Evolutionary conservation across 441 rosid species (phyloP).

Genomic region (Kokia cookei): DNA sequence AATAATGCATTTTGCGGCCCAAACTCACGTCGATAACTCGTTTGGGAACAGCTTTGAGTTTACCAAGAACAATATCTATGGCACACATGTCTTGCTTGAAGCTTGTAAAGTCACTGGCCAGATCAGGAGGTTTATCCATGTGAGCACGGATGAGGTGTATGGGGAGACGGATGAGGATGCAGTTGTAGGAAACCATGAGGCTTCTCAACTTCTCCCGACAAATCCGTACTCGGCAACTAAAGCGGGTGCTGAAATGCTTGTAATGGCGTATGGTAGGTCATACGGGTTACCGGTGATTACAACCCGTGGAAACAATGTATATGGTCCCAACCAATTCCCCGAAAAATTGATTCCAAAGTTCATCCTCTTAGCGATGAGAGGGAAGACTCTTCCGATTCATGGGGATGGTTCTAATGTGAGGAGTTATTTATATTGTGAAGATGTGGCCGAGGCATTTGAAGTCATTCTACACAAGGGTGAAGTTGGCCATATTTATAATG

Average conservation of each 20-base stretch:
- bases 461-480: conserved; percentile 85
- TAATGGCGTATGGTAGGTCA: conserved; percentile 62
- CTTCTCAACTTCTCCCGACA: conserved; percentile 57
- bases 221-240: conserved; percentile 60
- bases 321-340: conserved; percentile 62
- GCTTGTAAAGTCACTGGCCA: conserved; percentile 65
- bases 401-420: conserved; percentile 87
- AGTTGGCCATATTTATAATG: conserved; percentile 83
- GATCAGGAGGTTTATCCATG: conserved; percentile 58
- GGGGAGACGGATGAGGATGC: conserved; percentile 71
- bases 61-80: conserved; percentile 55
- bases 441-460: conserved; percentile 94
- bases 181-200: conserved; percentile 50
- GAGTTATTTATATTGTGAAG: conserved; percentile 83
- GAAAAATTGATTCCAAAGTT: conserved; percentile 62
- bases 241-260: conserved; percentile 70
- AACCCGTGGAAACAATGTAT: conserved; percentile 64
- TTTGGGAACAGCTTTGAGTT: conserved; percentile 63
- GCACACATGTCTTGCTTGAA: conserved; percentile 53
- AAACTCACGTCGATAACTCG: conserved; percentile 59
- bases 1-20: conserved; percentile 65
- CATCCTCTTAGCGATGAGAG: conserved; percentile 48
- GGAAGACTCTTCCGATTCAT: conserved; percentile 74
- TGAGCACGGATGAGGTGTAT: conserved; percentile 49
- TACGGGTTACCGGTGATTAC: conserved; percentile 61